Base-by-base conservation (phyloP, 2,329 filamentous ascomycete species). In the Verticillium klebahnii region DNA sequence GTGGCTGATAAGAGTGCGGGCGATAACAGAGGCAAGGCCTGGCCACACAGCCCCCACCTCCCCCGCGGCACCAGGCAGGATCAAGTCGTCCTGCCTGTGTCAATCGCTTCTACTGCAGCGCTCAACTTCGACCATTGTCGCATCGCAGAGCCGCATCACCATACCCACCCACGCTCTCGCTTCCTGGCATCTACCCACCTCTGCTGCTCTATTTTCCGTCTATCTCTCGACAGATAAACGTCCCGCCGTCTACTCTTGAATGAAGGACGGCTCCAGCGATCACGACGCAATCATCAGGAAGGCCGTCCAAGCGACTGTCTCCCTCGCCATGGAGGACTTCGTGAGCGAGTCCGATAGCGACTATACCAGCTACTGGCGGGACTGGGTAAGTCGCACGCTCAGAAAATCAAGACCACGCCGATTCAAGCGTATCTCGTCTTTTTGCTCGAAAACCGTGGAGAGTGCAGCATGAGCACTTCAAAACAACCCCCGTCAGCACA, bases 351-450 rank as follows among this genome's bases (percentile, higher is more conserved):
- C 93, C 14, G 95, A 99, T 75, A 97, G 93, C 78, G 95, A 99
- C 80, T 99, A 98, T 76, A 97, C 95, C 57, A 98, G 93, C 78
- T 99, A 98, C 77, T 99, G 95, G 95, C 85, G 94, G 76, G 95
- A 99, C 80, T 99, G 95, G 95, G 95, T 98, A 82, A 81, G 92
- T 88, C 56, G 11, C 3, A 50, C 37, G 3, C 37, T 17, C 6
- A 2, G 29, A 29, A 29, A n/a, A 11, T 23, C 19, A 23, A 23
- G 5, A 2, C 12, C 5, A 7, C 45, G n/a, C 23, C n/a, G 8
- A 23, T n/a, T 2, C 19, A 19, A 12, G 17, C n/a, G 45, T 11
- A n/a, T n/a, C 17, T 14, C 17, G 39, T 19, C 15, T 4, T 17
- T n/a, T 9, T 17, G 39, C 15, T 45, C 17, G 39, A 17, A 17